Base-by-base conservation (phyloP, 371 early-diverging fungal species). In the Blyttiomyces sp. region DNA sequence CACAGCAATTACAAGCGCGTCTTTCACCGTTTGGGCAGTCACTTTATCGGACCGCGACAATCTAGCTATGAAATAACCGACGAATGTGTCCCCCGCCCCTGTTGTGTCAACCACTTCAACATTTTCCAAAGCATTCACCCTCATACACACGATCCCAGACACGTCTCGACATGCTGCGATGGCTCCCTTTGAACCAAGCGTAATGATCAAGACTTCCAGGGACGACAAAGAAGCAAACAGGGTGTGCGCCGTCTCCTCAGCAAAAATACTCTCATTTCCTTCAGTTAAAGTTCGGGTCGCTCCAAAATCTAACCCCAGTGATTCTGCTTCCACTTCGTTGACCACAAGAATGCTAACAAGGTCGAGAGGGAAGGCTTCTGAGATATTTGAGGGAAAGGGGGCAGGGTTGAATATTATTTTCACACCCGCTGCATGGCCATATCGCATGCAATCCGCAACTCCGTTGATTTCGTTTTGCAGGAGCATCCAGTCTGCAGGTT, bases 401-500 rank as follows among this genome's bases (percentile, higher is more conserved):
- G 95, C 90, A 1, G 95, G 93, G 66, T 95, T 95, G 69, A 91
- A 88, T 44, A 88, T 70, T 1, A 92, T 77, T 34, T 73, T 80
- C 65, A 93, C 54, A 2, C 84, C 86, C 59, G 34, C 26, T 21
- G 5, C 45, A 23, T 51, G 39, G 16, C 44, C 57, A 17, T 11
- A 19, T 7, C 3, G 19, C 6, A 66, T 42, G 34, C 34, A 30
- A 24, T 33, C 84, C 2, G 84, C 86, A 28, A 88, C 88, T 6
- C 72, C 63, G 57, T 85, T 86, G 33, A 91, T 88, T 64, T 95
- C 96, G 70, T 93, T 94, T 51, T 93, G 94, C 66, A 89, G 78
- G 4, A 93, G 66, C 17, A 92, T 69, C 72, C 74, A 74, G 59
- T 55, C 67, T 28, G 61, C n/a, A n/a, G n/a, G n/a, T n/a, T n/a